Evolutionary conservation across 2,329 filamentous ascomycete species (phyloP).

Genomic region (Blumeria graminis): DNA sequence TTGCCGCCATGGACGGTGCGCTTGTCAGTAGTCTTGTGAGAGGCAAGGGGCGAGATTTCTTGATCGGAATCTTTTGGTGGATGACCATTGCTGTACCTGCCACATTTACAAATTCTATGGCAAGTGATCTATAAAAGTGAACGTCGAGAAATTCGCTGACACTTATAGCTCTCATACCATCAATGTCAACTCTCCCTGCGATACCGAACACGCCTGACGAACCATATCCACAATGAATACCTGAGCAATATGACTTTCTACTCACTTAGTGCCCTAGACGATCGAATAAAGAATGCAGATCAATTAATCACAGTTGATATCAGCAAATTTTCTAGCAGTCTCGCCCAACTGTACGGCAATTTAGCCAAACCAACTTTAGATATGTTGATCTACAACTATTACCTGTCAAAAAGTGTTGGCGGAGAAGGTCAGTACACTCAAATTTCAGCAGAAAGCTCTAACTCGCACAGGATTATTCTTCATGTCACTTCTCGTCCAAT

Average conservation of each 20-base stretch:
- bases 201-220: slow-evolving; percentile 82
- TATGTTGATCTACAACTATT: slow-evolving; percentile 93
- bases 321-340: slow-evolving; percentile 80
- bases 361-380: slow-evolving; percentile 84
- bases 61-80: slow-evolving; percentile 85
- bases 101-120: slow-evolving; percentile 98
- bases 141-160: slow-evolving; percentile 3
- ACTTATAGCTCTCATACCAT: slow-evolving; percentile 62
- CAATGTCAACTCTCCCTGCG: slow-evolving; percentile 84
- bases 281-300: slow-evolving; percentile 95
- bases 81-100: slow-evolving; percentile 92
- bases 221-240: slow-evolving; percentile 86
- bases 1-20: slow-evolving; percentile 83
- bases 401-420: slow-evolving; percentile 80
- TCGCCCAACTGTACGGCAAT: slow-evolving; percentile 90
- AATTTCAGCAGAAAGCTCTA: slow-evolving; percentile 1
- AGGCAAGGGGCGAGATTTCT: slow-evolving; percentile 73
- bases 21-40: slow-evolving; percentile 82
- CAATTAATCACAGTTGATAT: slow-evolving; percentile 95
- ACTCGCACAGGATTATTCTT: slow-evolving; percentile 42
- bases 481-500: slow-evolving; percentile 81
- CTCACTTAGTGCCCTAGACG: slow-evolving; percentile 79
- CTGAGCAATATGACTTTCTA: slow-evolving; percentile 97
- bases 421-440: slow-evolving; percentile 36
- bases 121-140: slow-evolving; percentile 18